Percentiles rank a stretch among this genome's conserved stretches.
These are phyloP conservation scores for Phytophthora litchii DNA, from an alignment of 352 stramenopile species.

Conservation along the genomic window DNA sequence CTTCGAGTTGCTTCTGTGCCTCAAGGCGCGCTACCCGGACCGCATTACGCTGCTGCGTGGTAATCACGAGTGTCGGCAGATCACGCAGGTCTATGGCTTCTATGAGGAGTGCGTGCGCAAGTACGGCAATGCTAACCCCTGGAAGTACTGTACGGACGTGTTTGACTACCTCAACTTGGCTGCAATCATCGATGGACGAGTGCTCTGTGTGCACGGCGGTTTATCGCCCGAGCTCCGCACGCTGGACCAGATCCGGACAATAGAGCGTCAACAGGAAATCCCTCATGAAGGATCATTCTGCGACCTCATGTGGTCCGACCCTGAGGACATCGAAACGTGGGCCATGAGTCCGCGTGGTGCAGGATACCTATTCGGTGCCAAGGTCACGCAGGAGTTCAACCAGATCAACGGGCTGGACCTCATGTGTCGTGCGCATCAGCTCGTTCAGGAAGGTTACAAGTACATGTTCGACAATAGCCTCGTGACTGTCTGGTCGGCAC, in stretches of 20 bases:
- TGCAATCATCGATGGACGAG: slow-evolving; percentile 92
- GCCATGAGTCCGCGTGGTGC: slow-evolving; percentile 89
- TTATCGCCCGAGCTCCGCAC: slow-evolving; percentile 95
- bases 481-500: slow-evolving; percentile 84
- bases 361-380: slow-evolving; percentile 88
- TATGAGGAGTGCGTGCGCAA: slow-evolving; percentile 98
- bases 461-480: slow-evolving; percentile 92
- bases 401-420: slow-evolving; percentile 91
- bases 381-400: slow-evolving; percentile 91
- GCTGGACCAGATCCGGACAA: slow-evolving; percentile 95
- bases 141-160: slow-evolving; percentile 96
- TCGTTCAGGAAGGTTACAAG: slow-evolving; percentile 92
- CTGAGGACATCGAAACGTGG: slow-evolving; percentile 94
- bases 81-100: slow-evolving; percentile 98
- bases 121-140: slow-evolving; percentile 96
- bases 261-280: slow-evolving; percentile 97
- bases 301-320: slow-evolving; percentile 99
- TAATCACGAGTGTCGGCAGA: slow-evolving; percentile 94
- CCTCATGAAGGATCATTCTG: slow-evolving; percentile 96
- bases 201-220: slow-evolving; percentile 95
- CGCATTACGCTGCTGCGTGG: slow-evolving; percentile 88
- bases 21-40: slow-evolving; percentile 88
- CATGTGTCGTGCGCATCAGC: slow-evolving; percentile 89
- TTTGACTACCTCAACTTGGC: slow-evolving; percentile 97
- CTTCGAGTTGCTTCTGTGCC: slow-evolving; percentile 87